phyloP scores from a whole-genome alignment of 208 protist species.

The Leptomonas pyrrhocoris region DNA sequence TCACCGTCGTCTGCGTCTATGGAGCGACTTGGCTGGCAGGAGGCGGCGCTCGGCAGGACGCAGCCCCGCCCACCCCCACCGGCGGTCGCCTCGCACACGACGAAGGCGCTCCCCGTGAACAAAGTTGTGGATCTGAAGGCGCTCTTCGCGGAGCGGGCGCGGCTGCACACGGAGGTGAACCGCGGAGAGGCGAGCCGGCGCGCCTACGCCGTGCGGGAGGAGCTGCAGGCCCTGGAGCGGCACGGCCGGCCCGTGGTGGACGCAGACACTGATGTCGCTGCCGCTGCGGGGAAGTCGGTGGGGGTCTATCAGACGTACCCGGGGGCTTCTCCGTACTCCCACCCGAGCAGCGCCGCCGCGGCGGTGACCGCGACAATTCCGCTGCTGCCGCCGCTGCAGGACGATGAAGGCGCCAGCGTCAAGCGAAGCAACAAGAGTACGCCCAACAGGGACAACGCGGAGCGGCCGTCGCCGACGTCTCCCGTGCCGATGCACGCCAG shows the following conservation, averaged over 20 bases:
- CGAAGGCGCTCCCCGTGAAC: conserved; percentile 20
- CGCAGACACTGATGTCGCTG: not conserved
- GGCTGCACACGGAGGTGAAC: conserved; percentile 57
- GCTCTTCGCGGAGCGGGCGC: conserved; percentile 72
- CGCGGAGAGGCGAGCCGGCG: conserved; percentile 56
- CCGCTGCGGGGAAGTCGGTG: not conserved
- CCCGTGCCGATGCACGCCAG: not conserved
- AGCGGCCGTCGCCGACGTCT: not conserved
- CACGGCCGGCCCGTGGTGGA: conserved; percentile 15
- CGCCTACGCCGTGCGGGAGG: conserved; percentile 64
- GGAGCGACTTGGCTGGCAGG: conserved; percentile 20
- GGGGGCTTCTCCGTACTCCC: not conserved
- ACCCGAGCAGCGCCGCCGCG: not conserved
- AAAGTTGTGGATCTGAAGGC: conserved; percentile 61
- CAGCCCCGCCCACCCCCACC: conserved; percentile 57
- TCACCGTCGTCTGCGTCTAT: not conserved
- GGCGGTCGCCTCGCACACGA: conserved; percentile 51
- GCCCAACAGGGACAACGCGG: not conserved
- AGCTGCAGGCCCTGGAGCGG: conserved; percentile 78
- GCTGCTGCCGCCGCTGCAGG: not conserved
- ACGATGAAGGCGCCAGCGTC: not conserved
- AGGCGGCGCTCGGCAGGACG: conserved; percentile 18
- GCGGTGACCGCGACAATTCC: not conserved
- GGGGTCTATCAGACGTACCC: conserved; percentile 10
- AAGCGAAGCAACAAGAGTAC: not conserved